These are phyloP conservation scores for Oropetium thomaeum DNA, from an alignment of 176 grass and related monocot genomes.

Conservation along the genomic window DNA sequence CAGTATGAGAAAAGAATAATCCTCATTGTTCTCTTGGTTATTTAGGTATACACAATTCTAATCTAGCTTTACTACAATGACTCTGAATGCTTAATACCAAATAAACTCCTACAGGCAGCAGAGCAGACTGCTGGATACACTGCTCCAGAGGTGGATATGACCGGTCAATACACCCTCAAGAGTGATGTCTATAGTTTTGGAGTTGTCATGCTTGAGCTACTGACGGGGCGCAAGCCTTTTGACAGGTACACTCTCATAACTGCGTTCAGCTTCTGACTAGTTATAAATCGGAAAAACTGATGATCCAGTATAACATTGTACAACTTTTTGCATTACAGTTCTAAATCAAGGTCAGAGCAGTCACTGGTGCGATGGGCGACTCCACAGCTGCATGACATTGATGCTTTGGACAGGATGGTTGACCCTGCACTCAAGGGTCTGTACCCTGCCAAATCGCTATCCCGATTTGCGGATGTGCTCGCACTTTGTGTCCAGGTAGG, in stretches of 20 bases:
- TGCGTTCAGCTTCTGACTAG: neutral
- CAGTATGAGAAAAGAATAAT: neutral
- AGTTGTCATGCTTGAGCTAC: constrained; percentile 94
- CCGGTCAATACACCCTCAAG: constrained; percentile 80
- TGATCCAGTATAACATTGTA: neutral
- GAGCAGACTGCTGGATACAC: constrained; percentile 69
- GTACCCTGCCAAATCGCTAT: constrained; percentile 78
- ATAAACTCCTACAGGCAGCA: constrained; percentile 52
- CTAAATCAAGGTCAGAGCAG: constrained; percentile 58
- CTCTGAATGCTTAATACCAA: neutral
- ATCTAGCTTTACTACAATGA: neutral
- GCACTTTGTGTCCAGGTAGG: constrained; percentile 76
- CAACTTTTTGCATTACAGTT: constrained; percentile 37
- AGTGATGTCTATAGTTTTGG: constrained; percentile 97
- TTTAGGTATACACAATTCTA: constrained; percentile 11
- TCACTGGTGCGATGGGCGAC: constrained; percentile 62
- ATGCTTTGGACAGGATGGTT: constrained; percentile 74
- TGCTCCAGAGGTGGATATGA: constrained; percentile 84
- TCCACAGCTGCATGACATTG: constrained; percentile 78
- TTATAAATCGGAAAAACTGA: constrained; percentile 4
- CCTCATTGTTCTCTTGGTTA: neutral
- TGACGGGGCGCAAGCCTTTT: constrained; percentile 84
- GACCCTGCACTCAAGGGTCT: constrained; percentile 70
- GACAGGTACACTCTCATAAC: constrained; percentile 50
- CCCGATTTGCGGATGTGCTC: constrained; percentile 65